Base-by-base conservation (phyloP, 305 asterid genomes). In the Fraxinus baroniana region DNA sequence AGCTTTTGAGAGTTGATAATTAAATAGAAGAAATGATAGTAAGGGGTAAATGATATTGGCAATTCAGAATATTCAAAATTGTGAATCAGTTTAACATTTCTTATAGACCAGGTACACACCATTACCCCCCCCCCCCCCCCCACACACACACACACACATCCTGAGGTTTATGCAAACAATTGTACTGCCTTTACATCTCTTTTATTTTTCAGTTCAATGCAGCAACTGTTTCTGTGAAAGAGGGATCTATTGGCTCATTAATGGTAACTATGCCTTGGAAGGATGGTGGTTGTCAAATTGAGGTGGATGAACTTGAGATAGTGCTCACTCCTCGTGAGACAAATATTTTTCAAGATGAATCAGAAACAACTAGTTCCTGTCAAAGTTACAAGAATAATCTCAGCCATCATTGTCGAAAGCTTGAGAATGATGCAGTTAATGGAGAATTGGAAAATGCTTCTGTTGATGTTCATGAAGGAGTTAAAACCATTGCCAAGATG, bases 391-490 rank as follows among this genome's bases (percentile, higher is more conserved):
- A 80, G 80, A 33, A 55, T 79, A 82, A 57, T 75, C 84, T 76
- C 46, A 83, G 81, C 84, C 91, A 83, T 80, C 88, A 81, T 81
- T 74, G 60, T 28, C 83, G 88, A 77, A 92, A 86, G 84, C 74
- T 71, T 78, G 94, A 90, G 39, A 87, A 82, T 39, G 97, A 87
- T 74, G 80, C 84, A 73, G 81, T 66, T 24, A 83, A 84, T 66
- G 79, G 80, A 74, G 86, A 78, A 85, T 83, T 49, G 62, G 83
- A 83, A 46, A 90, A 79, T 83, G 82, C 90, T 81, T 79, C 94
- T 75, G 86, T 89, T 82, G 96, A 95, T 87, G 98, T 97, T 91
- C 99, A 93, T 77, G 99, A 97, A 89, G 99, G 99, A 84, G 99
- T 93, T 76, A 97, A 95, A 89, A 92, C 98, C 78, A 87, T 97